Evolutionary conservation across 768 basidiomycete genomes (phyloP), one percentile per base, ranked within the genome.

Genomic region (Collybiopsis luxurians): DNA sequence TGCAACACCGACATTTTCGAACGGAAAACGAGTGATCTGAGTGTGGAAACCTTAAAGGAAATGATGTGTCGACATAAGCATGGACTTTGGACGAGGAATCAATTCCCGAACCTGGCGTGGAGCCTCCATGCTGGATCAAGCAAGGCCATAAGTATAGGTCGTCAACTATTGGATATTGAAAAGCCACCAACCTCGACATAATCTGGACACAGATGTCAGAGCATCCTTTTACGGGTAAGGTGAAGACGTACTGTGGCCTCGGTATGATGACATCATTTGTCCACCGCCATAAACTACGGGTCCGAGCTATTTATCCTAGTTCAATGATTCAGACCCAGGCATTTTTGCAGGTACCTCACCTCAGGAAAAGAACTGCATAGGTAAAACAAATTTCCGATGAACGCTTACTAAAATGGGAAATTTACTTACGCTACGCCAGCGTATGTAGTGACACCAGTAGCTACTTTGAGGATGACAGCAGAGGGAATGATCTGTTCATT

Each of bases 281-380:
- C 64, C 71, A 12, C 67, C 68, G 5, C 71, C 71, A 49, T 72
- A 72, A 1, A 64, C 64, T 3, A 50, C 46, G 4, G 60, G 31
- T 34, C 31, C 31, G 31, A 5, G 31, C 31, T 34, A 34, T 34
- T 34, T 13, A 5, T 5, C 5, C 31, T 34, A 6, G 13, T 34
- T 44, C 9, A 24, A n/a, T 7, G 23, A 6, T 17, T 7, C 42
- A 19, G 42, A 24, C 7, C 42, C 5, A 19, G n/a, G 17, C 7
- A n/a, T 44, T 44, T 7, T 7, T 19, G 17, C 5, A 44, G 42
- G 6, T 44, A n/a, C n/a, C 24, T 44, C n/a, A 17, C 42, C 17
- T 19, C 24, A 5, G 42, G 23, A 9, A 44, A 44, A 5, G n/a
- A 5, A 19, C 42, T 19, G 23, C n/a, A n/a, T n/a, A n/a, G n/a